A percentile compares a stretch with the other conserved stretches of the same genome.
Evolutionary conservation across 2,329 filamentous ascomycete species (phyloP).

Genomic region (Zopfia rhizophila): DNA sequence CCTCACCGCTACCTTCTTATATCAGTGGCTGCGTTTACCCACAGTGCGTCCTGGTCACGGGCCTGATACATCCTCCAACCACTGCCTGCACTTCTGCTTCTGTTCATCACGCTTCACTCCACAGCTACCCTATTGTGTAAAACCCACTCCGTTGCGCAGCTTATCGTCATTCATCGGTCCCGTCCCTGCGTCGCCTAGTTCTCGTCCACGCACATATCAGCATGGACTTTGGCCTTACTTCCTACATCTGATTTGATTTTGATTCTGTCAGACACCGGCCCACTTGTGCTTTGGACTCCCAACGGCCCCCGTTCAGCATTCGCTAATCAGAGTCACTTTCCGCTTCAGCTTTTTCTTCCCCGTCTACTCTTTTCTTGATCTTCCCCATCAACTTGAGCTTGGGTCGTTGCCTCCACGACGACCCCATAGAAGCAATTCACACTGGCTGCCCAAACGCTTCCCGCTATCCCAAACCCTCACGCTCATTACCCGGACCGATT

Average conservation of each 20-base stretch:
- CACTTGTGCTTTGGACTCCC: conserved; percentile 9
- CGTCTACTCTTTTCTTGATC: neutral
- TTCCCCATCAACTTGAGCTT: conserved; percentile 5
- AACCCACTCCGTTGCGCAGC: conserved; percentile 13
- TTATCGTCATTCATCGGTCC: conserved; percentile 14
- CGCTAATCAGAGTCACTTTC: conserved; percentile 2
- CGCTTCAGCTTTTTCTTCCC: neutral
- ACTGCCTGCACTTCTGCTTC: conserved; percentile 24
- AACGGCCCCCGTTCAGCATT: conserved; percentile 1
- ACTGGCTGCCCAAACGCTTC: conserved; percentile 52
- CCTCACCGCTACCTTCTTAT: conserved; percentile 47
- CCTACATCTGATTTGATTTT: conserved; percentile 25
- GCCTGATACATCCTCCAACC: conserved; percentile 25
- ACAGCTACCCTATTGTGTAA: conserved; percentile 7
- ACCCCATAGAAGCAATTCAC: conserved; percentile 37
- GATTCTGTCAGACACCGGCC: conserved; percentile 19
- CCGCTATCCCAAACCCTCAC: conserved; percentile 45
- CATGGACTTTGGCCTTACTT: conserved; percentile 29
- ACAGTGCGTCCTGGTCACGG: conserved; percentile 31
- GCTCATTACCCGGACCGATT: conserved; percentile 44
- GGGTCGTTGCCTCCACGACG: conserved; percentile 40
- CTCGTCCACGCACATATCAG: conserved; percentile 21
- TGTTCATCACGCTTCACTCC: conserved; percentile 26
- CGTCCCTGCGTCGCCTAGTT: conserved; percentile 22
- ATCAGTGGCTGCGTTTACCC: conserved; percentile 40